Evolutionary conservation across 1,139 yeast genomes (phyloP).

Genomic region (Sugiyamaella novakii): DNA sequence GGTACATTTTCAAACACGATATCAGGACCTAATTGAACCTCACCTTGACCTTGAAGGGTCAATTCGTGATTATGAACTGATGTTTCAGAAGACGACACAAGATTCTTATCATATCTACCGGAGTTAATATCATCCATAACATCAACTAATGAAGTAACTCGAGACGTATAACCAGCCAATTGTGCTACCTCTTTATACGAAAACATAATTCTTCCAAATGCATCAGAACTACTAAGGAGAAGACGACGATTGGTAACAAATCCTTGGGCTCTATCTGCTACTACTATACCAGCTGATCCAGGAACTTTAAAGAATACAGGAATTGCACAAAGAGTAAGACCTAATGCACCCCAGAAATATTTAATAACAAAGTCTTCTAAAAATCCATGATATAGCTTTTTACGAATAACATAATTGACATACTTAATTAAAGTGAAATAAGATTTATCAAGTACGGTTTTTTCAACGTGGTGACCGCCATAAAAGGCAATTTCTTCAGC

Average conservation of each 20-base stretch:
- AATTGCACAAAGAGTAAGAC: slow-evolving; percentile 81
- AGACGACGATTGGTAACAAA: slow-evolving; percentile 90
- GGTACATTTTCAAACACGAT: slow-evolving; percentile 75
- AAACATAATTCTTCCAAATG: slow-evolving; percentile 83
- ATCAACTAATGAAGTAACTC: slow-evolving; percentile 72
- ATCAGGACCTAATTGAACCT: slow-evolving; percentile 54
- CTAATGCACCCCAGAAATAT: slow-evolving; percentile 95
- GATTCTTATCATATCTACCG: slow-evolving; percentile 38
- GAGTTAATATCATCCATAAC: slow-evolving; percentile 58
- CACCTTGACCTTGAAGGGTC: slow-evolving; percentile 32
- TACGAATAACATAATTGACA: slow-evolving; percentile 74
- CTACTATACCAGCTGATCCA: slow-evolving; percentile 40
- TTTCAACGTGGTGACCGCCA: slow-evolving; percentile 78
- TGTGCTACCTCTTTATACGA: slow-evolving; percentile 84
- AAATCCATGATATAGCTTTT: slow-evolving; percentile 73
- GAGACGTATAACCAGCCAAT: slow-evolving; percentile 78
- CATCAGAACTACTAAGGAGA: slow-evolving; percentile 81
- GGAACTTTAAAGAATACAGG: slow-evolving; percentile 79
- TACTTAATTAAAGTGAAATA: slow-evolving; percentile 83
- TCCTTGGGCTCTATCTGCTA: slow-evolving; percentile 47
- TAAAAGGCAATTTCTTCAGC: slow-evolving; percentile 87
- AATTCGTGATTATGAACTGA: slow-evolving; percentile 28
- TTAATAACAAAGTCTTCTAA: slow-evolving; percentile 70
- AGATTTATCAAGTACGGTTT: slow-evolving; percentile 74
- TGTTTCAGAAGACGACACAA: slow-evolving; percentile 33